phyloP scores from a whole-genome alignment of 2,329 filamentous ascomycete species.

The Teratosphaeriaceae sp. region DNA sequence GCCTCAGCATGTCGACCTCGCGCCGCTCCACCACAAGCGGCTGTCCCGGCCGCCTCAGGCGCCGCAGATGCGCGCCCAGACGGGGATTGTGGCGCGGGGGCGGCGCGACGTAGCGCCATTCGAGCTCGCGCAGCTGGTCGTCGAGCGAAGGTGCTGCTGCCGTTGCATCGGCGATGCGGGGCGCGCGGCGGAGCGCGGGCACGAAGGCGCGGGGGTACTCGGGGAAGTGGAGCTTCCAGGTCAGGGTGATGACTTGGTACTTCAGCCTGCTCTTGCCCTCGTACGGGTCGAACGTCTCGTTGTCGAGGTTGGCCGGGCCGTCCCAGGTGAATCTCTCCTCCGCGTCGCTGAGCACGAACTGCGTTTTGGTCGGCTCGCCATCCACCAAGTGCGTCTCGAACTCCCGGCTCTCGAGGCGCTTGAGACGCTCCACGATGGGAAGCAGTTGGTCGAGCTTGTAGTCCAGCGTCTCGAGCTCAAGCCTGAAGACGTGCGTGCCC shows the following conservation, averaged over 20 bases:
- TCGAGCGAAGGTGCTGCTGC: too few relatives aligned
- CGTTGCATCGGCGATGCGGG: not conserved
- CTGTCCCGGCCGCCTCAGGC: not conserved
- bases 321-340: slow-evolving; percentile 36
- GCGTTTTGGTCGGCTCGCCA: slow-evolving; percentile 13
- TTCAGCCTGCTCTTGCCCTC: slow-evolving; percentile 36
- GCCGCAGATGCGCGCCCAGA: not conserved
- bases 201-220: slow-evolving; percentile 8
- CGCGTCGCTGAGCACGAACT: slow-evolving; percentile 9
- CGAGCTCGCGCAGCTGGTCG: not conserved
- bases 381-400: slow-evolving; percentile 25
- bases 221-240: slow-evolving; percentile 23
- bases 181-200: slow-evolving; percentile 6
- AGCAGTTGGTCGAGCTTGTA: slow-evolving; percentile 42
- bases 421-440: slow-evolving; percentile 32
- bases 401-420: slow-evolving; percentile 31
- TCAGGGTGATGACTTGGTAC: slow-evolving; percentile 40
- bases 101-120: not conserved
- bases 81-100: not conserved
- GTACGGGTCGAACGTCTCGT: slow-evolving; percentile 37
- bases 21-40: not conserved
- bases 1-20: too few relatives aligned
- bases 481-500: slow-evolving; percentile 12
- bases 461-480: slow-evolving; percentile 42
- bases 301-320: slow-evolving; percentile 39